phyloP scores from a whole-genome alignment of 2,329 filamentous ascomycete species.

The Sclerotinia sclerotiorum region DNA sequence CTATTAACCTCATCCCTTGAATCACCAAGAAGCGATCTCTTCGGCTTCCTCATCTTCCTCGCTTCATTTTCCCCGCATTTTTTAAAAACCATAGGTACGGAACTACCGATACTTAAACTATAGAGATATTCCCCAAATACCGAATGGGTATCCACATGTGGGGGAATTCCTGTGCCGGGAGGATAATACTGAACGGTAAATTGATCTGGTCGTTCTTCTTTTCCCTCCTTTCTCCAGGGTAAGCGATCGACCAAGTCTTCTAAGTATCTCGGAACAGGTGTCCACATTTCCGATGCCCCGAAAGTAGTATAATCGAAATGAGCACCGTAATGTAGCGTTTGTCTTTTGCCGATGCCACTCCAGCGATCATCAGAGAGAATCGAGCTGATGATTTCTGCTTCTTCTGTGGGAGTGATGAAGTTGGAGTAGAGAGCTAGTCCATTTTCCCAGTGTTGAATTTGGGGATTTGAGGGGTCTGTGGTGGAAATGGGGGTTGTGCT shows the following conservation, averaged over 20 bases:
- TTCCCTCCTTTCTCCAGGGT: not conserved
- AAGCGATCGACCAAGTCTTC: not conserved
- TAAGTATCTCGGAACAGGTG: not conserved
- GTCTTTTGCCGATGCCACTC: constrained; percentile 1
- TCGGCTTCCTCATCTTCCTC: constrained; percentile 13
- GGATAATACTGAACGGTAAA: constrained; percentile 62
- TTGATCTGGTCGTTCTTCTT: constrained; percentile 47
- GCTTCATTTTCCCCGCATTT: constrained; percentile 8
- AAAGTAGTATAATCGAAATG: constrained; percentile 21
- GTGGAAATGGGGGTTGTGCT: not conserved
- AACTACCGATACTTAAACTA: constrained; percentile 20
- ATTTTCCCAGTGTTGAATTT: constrained; percentile 13
- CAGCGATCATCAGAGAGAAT: constrained; percentile 12
- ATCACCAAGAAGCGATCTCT: not conserved
- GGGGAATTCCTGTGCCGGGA: constrained; percentile 59
- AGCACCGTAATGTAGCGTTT: constrained; percentile 3
- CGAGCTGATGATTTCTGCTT: not conserved
- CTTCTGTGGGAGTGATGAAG: constrained; percentile 5
- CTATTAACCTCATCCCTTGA: not conserved
- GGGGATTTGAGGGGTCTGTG: not conserved
- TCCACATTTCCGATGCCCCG: not conserved
- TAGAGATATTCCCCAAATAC: constrained; percentile 44
- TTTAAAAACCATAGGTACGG: constrained; percentile 2
- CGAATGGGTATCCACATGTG: constrained; percentile 59
- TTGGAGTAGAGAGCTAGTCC: not conserved